Evolutionary conservation across 768 basidiomycete species (phyloP), one percentile per base, ranked within the genome.

Genomic region (Mycena vulgaris): DNA sequence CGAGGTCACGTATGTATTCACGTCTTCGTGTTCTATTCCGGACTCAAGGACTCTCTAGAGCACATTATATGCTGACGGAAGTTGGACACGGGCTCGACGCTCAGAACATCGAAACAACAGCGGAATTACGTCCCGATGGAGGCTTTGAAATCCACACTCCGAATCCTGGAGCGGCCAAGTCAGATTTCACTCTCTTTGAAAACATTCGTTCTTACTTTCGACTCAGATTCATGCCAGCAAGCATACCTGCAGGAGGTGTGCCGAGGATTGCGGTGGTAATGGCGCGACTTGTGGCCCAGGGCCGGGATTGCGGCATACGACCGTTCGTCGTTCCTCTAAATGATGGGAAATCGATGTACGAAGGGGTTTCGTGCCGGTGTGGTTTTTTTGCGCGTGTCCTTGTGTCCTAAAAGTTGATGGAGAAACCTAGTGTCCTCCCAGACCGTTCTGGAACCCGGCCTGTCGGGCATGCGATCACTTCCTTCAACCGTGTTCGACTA

Each of bases 211-310:
- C 31, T 55, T 2, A 45, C 21, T 17, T 25, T 2, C 11, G 9
- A 19, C 6, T 13, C 57, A 80, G 80, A 63, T 79, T 74, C 68
- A 81, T 81, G 80, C 80, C 80, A 7, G 79, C 80, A 0, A 79
- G 76, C 9, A 67, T 72, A 3, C 75, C 70, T 1, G 80, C 75
- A 2, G 71, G 65, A 2, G 79, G 78, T 9, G 55, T 71, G 0
- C 78, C 78, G 1, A 71, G 75, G 30, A 63, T 80, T n/a, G 79
- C 75, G 2, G 64, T 81, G 9, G 78, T 81, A 7, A 75, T 80
- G 58, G 79, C 80, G 0, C 65, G 71, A 19, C 71, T 78, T 6
- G 70, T 79, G 13, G 71, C 77, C 19, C 16, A 62, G 11, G 66
- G 58, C 1, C 23, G 17, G 62, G 61, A 75, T 47, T 58, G 72